phyloP scores from a whole-genome alignment of 768 basidiomycete species.

The Boletus rubescentipes region DNA sequence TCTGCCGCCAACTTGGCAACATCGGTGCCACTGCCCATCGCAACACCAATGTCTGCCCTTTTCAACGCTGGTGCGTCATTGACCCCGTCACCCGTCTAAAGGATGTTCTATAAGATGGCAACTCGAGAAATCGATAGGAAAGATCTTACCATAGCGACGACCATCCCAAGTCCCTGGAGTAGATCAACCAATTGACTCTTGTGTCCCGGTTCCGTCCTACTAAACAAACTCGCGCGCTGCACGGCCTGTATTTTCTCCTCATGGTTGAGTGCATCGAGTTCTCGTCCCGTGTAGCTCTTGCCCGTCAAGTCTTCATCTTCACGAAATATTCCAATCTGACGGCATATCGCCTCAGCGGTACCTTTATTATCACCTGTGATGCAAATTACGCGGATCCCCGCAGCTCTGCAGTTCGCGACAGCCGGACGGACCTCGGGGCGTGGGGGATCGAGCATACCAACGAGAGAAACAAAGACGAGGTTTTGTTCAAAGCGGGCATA shows the following conservation, averaged over 20 bases:
- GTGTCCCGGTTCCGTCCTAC: conserved; percentile 91
- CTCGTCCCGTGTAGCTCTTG: conserved; percentile 93
- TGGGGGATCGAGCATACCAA: conserved; percentile 97
- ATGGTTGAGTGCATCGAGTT: conserved; percentile 78
- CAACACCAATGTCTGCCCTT: conserved; percentile 96
- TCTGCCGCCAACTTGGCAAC: conserved; percentile 98
- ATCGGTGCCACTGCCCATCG: conserved; percentile 99
- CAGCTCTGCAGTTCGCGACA: conserved; percentile 85
- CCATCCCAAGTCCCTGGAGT: conserved; percentile 85
- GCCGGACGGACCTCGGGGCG: conserved; percentile 89
- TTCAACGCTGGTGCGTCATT: conserved; percentile 98
- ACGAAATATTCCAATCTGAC: conserved; percentile 92
- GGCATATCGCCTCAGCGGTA: conserved; percentile 96
- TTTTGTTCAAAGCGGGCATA: conserved; percentile 90
- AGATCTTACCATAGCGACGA: conserved; percentile 85
- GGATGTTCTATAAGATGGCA: conserved; percentile 5
- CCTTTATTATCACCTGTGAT: conserved; percentile 99
- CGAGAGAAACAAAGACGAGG: conserved; percentile 91
- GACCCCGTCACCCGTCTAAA: conserved; percentile 92
- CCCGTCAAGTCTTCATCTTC: conserved; percentile 86
- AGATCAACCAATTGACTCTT: conserved; percentile 95
- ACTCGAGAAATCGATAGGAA: conserved; percentile 6
- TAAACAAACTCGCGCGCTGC: conserved; percentile 85
- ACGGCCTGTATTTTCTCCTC: conserved; percentile 87
- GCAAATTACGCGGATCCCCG: conserved; percentile 94